Evolutionary conservation across 2,329 filamentous ascomycete species (phyloP).

Genomic region (Venturia aucupariae): DNA sequence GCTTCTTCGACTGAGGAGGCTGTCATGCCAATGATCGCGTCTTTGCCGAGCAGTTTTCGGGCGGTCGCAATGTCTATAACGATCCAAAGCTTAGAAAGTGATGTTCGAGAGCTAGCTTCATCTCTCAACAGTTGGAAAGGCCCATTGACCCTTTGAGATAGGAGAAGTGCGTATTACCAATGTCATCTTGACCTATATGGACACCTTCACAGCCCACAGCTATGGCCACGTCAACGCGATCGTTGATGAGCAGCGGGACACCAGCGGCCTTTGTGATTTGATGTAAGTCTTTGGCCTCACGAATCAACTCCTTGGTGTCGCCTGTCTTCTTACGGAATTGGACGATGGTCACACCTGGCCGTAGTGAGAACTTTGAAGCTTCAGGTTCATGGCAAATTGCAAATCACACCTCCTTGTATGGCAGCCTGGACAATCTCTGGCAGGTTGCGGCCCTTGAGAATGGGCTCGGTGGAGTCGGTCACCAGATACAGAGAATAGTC

Average conservation of each 20-base stretch:
- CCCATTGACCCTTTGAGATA: too few relatives aligned
- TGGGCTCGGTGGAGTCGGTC: conserved; percentile 81
- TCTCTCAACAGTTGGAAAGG: background rate
- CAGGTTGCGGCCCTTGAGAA: conserved; percentile 64
- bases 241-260: conserved; percentile 85
- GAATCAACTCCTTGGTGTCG: conserved; percentile 62
- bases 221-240: conserved; percentile 79
- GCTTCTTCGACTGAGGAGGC: conserved; percentile 70
- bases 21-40: conserved; percentile 81
- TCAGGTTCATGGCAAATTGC: background rate
- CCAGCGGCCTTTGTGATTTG: conserved; percentile 54
- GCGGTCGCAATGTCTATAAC: conserved; percentile 51
- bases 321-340: conserved; percentile 86
- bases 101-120: background rate
- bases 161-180: conserved; percentile 51
- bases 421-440: conserved; percentile 65
- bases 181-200: conserved; percentile 91
- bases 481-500: conserved; percentile 85
- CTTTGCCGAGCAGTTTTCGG: conserved; percentile 60
- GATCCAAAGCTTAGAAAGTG: background rate
- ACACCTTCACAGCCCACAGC: conserved; percentile 84
- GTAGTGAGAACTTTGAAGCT: background rate
- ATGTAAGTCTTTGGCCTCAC: conserved; percentile 64
- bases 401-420: conserved; percentile 58
- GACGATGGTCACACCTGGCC: conserved; percentile 61